Evolutionary conservation across 306 rosid species (phyloP).

Genomic region (Canavalia ensiformis): DNA sequence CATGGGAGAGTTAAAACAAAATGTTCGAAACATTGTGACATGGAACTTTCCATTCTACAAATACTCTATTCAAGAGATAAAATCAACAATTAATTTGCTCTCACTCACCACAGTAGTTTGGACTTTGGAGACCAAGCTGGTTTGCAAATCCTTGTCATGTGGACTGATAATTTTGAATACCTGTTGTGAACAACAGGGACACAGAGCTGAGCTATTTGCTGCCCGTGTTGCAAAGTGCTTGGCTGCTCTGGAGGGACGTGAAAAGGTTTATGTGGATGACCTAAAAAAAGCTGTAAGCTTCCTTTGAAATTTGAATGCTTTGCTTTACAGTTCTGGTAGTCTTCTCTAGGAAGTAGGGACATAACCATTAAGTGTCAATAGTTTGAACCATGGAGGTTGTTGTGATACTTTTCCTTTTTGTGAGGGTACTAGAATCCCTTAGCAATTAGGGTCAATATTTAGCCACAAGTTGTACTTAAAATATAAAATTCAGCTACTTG

Average conservation of each 20-base stretch:
- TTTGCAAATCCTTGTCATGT: constrained; percentile 17
- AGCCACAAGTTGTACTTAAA: constrained; percentile 7
- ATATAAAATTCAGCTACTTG: neutral
- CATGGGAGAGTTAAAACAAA: constrained; percentile 20
- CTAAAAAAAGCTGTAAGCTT: constrained; percentile 93
- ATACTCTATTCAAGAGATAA: constrained; percentile 17
- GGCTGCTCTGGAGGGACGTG: constrained; percentile 96
- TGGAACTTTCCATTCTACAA: constrained; percentile 31
- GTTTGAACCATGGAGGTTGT: constrained; percentile 27
- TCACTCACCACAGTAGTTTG: constrained; percentile 21
- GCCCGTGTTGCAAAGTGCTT: constrained; percentile 96
- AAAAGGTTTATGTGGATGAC: constrained; percentile 89
- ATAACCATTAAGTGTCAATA: constrained; percentile 17
- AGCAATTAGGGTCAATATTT: constrained; percentile 25
- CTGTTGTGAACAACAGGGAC: constrained; percentile 76
- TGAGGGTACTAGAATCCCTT: neutral
- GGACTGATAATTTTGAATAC: constrained; percentile 37
- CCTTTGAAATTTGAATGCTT: constrained; percentile 46
- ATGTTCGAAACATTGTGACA: constrained; percentile 18
- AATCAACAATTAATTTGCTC: neutral
- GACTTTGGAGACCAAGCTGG: constrained; percentile 16
- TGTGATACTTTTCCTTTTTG: constrained; percentile 5
- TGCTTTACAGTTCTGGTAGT: constrained; percentile 33
- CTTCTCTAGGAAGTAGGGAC: constrained; percentile 22
- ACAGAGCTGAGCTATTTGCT: constrained; percentile 97